A percentile compares a stretch with the other conserved stretches of the same genome.
These are phyloP conservation scores for Rhizopogon salebrosus DNA, from an alignment of 768 basidiomycete species.

Conservation along the genomic window DNA sequence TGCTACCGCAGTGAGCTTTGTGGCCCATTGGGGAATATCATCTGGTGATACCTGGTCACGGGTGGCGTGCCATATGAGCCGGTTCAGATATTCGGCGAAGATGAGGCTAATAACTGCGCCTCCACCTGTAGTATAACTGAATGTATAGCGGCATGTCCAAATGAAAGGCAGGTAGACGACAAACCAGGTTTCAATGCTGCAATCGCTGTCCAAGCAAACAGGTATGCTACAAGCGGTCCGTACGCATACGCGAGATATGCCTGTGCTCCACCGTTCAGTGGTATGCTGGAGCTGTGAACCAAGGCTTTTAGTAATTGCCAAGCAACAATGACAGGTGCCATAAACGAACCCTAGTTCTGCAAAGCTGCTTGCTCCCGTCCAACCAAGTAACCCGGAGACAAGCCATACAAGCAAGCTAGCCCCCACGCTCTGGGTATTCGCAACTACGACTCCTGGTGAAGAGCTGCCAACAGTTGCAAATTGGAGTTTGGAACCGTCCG, in stretches of 20 bases:
- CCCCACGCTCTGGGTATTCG: constrained; percentile 85
- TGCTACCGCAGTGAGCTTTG: constrained; percentile 76
- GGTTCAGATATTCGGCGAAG: constrained; percentile 88
- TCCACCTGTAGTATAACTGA: constrained; percentile 37
- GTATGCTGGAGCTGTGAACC: constrained; percentile 25
- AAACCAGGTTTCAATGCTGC: constrained; percentile 80
- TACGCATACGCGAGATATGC: constrained; percentile 89
- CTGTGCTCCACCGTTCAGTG: constrained; percentile 49
- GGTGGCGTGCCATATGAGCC: constrained; percentile 78
- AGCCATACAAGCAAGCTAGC: constrained; percentile 87
- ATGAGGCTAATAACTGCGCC: constrained; percentile 87
- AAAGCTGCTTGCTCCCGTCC: constrained; percentile 95
- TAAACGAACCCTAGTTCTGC: constrained; percentile 79
- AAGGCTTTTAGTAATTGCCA: not conserved
- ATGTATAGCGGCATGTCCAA: not conserved
- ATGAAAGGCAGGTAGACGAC: constrained; percentile 6
- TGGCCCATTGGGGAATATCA: constrained; percentile 84
- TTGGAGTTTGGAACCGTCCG: not conserved
- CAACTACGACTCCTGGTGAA: constrained; percentile 87
- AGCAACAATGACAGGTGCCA: not conserved
- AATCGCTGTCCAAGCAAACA: constrained; percentile 94
- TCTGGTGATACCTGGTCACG: constrained; percentile 67
- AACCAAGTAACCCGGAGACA: constrained; percentile 75
- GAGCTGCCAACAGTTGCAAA: constrained; percentile 46
- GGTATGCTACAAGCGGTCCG: constrained; percentile 80